These are phyloP conservation scores for Tuctoria greenei DNA, from an alignment of 176 grass and related monocot species.

Conservation along the genomic window DNA sequence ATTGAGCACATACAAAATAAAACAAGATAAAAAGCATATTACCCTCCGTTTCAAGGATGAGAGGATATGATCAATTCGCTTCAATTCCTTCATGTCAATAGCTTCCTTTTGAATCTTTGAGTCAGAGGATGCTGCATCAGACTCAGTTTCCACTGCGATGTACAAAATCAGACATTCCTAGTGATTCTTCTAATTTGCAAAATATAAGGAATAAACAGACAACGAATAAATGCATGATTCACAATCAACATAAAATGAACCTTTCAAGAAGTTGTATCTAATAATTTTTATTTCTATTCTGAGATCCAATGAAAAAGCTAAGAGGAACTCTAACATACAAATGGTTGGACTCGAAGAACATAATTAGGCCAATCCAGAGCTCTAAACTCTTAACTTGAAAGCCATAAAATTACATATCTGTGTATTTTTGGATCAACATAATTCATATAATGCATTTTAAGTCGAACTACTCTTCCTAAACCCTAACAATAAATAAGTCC, in stretches of 20 bases:
- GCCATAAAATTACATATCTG: not conserved
- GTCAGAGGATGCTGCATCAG: constrained; percentile 61
- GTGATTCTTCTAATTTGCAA: constrained; percentile 6
- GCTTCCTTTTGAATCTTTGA: constrained; percentile 72
- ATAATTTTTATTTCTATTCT: constrained; percentile 1
- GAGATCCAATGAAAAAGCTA: too few species aligned
- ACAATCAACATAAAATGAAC: not conserved
- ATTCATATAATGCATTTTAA: not conserved
- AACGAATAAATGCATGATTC: not conserved
- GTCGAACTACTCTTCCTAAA: not conserved
- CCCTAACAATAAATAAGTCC: not conserved
- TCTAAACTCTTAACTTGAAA: too few species aligned
- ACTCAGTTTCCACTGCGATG: constrained; percentile 65
- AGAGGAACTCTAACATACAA: too few species aligned
- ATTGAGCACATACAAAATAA: not conserved
- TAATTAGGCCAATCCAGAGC: not conserved
- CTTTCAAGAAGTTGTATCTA: not conserved
- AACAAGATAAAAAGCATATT: constrained; percentile 9
- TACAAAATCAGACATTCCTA: constrained; percentile 12
- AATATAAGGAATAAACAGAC: not conserved
- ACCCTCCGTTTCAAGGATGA: constrained; percentile 77
- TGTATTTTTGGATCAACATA: not conserved
- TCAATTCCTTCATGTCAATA: constrained; percentile 89
- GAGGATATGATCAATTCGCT: constrained; percentile 88
- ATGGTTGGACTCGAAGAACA: too few species aligned